Conservation (phyloP, 2,329 filamentous ascomycete species). For the Colletotrichum sp. region DNA sequence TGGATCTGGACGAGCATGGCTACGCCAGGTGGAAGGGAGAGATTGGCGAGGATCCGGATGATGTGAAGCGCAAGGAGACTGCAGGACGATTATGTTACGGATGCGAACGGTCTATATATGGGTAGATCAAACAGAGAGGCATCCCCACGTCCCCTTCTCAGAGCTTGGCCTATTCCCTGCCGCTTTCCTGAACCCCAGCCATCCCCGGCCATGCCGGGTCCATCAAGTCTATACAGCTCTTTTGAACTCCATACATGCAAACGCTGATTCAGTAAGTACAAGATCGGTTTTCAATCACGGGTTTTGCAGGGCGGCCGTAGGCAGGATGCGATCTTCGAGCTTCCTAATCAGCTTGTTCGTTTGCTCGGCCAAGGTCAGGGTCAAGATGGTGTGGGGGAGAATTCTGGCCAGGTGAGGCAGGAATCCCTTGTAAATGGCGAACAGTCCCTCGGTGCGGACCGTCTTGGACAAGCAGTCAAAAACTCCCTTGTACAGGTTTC, state of each 20-base stretch:
- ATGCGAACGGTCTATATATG: slow-evolving; percentile 69
- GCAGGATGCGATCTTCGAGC: slow-evolving; percentile 68
- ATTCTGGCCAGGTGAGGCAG: slow-evolving; percentile 94
- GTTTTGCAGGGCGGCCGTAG: slow-evolving; percentile 38
- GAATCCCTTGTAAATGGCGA: slow-evolving; percentile 98
- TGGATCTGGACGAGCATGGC: slow-evolving; percentile 66
- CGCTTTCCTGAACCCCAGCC: neutral
- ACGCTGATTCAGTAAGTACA: slow-evolving; percentile 16
- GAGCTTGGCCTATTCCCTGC: neutral
- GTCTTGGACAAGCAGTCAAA: slow-evolving; percentile 94
- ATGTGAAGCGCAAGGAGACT: slow-evolving; percentile 28
- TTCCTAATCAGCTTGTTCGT: slow-evolving; percentile 91
- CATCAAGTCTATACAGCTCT: neutral
- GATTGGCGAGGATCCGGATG: slow-evolving; percentile 50
- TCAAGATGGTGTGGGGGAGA: slow-evolving; percentile 93
- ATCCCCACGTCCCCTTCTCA: neutral
- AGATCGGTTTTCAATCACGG: slow-evolving; percentile 21
- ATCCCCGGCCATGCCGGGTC: neutral
- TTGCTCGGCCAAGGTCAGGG: slow-evolving; percentile 91
- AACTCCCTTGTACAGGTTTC: slow-evolving; percentile 92
- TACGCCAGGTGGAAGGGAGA: slow-evolving; percentile 69
- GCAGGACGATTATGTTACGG: slow-evolving; percentile 69
- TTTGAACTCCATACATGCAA: slow-evolving; percentile 21
- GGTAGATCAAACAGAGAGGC: slow-evolving; percentile 36
- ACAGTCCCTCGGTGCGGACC: slow-evolving; percentile 84